Conservation (phyloP, 148 eudicot genomes). For the Camellia granthamiana region DNA sequence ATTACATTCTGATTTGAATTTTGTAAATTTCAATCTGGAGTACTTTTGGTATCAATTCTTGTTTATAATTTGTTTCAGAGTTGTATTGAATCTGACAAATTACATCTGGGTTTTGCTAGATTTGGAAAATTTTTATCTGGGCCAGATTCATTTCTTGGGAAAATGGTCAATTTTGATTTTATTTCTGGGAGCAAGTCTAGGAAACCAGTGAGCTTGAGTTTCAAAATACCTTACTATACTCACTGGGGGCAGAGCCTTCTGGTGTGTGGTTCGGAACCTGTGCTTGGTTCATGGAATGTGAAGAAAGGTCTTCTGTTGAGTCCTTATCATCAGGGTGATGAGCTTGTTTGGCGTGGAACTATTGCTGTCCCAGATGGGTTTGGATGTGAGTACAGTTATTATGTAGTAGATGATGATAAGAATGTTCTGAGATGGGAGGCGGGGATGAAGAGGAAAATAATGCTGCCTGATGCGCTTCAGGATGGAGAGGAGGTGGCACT, state of each 20-base stretch:
- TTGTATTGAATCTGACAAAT: constrained; percentile 6
- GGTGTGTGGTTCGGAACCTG: constrained; percentile 79
- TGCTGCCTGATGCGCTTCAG: constrained; percentile 52
- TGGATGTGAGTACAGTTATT: constrained; percentile 71
- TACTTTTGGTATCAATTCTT: not conserved
- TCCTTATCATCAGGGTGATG: constrained; percentile 66
- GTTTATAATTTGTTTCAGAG: not conserved
- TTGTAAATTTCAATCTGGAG: not conserved
- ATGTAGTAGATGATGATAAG: constrained; percentile 81
- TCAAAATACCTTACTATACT: constrained; percentile 81
- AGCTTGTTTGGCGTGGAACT: constrained; percentile 85
- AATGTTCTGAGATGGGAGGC: constrained; percentile 78
- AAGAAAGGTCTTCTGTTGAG: constrained; percentile 66
- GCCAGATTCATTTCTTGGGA: constrained; percentile 1
- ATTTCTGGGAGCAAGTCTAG: constrained; percentile 36
- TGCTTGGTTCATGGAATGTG: constrained; percentile 87
- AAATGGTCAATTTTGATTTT: constrained; percentile 65
- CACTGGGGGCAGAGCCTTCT: constrained; percentile 90
- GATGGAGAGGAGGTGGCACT: constrained; percentile 70
- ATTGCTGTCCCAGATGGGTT: constrained; percentile 57
- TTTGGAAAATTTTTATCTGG: constrained; percentile 6
- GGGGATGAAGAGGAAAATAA: constrained; percentile 68
- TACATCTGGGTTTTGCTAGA: constrained; percentile 27
- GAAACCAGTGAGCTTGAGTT: constrained; percentile 55
- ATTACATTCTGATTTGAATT: not conserved